Conservation (phyloP, 1,284 basidiomycete species). For the Omphalotus olearius region DNA sequence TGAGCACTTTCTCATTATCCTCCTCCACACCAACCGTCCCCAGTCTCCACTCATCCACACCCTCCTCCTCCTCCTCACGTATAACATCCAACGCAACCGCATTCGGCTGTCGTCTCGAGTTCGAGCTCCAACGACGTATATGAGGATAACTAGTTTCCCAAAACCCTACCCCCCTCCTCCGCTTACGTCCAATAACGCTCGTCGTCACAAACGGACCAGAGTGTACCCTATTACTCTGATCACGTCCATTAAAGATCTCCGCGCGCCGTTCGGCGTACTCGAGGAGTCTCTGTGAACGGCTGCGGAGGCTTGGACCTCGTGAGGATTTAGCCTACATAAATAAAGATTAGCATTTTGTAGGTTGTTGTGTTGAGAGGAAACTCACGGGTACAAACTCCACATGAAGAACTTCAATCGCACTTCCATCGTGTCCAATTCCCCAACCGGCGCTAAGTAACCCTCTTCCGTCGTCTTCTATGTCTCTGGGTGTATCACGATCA, state of each 20-base stretch:
- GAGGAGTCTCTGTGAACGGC: slow-evolving; percentile 57
- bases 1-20: slow-evolving; percentile 1
- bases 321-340: slow-evolving; percentile 34
- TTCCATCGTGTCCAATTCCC: slow-evolving; percentile 73
- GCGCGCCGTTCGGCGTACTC: slow-evolving; percentile 62
- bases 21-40: neutral
- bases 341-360: slow-evolving; percentile 9
- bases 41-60: slow-evolving; percentile 12
- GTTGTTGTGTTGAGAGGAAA: slow-evolving; percentile 16
- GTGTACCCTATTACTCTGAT: neutral
- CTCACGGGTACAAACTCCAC: slow-evolving; percentile 60
- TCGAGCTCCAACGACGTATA: neutral
- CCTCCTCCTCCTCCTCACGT: slow-evolving; percentile 29
- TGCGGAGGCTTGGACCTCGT: slow-evolving; percentile 47
- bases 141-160: slow-evolving; percentile 18
- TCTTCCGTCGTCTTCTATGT: slow-evolving; percentile 51
- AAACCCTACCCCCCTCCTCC: slow-evolving; percentile 28
- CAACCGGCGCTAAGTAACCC: slow-evolving; percentile 61
- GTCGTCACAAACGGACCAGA: slow-evolving; percentile 16
- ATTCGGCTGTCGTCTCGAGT: slow-evolving; percentile 29
- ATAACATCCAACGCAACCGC: slow-evolving; percentile 33
- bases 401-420: slow-evolving; percentile 63
- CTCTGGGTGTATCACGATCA: slow-evolving; percentile 22
- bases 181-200: slow-evolving; percentile 33
- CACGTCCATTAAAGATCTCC: slow-evolving; percentile 38